A percentile compares a stretch with the other conserved stretches of the same genome.
Conservation (phyloP, 495 filamentous ascomycete genomes). For the Penicillium parvum region DNA sequence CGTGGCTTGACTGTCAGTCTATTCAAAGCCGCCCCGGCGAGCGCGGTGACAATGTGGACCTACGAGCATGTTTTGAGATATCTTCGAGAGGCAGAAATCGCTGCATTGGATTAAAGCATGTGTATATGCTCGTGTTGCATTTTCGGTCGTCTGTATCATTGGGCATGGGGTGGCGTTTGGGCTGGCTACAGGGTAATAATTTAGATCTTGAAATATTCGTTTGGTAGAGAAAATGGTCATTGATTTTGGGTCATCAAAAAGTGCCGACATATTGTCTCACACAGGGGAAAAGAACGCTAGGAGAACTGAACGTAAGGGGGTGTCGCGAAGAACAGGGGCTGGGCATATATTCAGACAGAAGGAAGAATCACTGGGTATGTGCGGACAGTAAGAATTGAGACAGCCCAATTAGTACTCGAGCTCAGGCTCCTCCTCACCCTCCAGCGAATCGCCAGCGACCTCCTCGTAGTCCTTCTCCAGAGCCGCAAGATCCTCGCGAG, state of each 20-base stretch:
- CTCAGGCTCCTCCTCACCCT: conserved; percentile 50
- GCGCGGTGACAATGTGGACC: conserved; percentile 98
- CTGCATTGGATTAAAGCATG: conserved; percentile 8
- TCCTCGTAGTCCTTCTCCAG: conserved; percentile 92
- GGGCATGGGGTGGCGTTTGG: conserved; percentile 10
- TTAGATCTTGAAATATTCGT: not conserved
- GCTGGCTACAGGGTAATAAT: not conserved
- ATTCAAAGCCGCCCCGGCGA: conserved; percentile 90
- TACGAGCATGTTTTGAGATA: conserved; percentile 71
- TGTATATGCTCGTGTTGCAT: not conserved
- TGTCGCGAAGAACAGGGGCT: conserved; percentile 25
- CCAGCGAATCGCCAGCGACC: conserved; percentile 69
- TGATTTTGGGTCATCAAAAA: conserved; percentile 1
- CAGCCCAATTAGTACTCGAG: conserved; percentile 57
- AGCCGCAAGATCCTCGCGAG: conserved; percentile 83
- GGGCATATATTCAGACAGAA: conserved; percentile 21
- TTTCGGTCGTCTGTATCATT: not conserved
- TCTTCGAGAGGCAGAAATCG: conserved; percentile 46
- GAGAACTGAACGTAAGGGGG: conserved; percentile 25
- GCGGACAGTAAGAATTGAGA: not conserved
- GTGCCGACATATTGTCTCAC: conserved; percentile 11
- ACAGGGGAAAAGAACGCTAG: conserved; percentile 22
- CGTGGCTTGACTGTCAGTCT: conserved; percentile 82
- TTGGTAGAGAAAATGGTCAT: conserved; percentile 2
- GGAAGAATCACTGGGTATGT: conserved; percentile 19